phyloP scores from a whole-genome alignment of 768 basidiomycete genomes.

The Podaxis sp. region DNA sequence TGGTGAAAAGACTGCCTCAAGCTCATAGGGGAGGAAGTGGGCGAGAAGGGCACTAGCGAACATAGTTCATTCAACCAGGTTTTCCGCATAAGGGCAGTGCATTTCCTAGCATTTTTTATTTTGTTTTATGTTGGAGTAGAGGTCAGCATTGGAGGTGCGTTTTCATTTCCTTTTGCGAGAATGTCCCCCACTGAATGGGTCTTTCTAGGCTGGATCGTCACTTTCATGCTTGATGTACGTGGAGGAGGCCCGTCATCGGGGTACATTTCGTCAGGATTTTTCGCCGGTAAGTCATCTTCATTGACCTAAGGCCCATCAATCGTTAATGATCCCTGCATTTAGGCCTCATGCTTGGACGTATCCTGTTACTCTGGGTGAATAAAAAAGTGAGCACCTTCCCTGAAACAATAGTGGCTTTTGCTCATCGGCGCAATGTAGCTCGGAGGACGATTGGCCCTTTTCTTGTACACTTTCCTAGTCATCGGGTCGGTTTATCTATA shows the following conservation, averaged over 20 bases:
- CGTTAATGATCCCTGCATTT: neutral
- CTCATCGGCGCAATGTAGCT: constrained; percentile 31
- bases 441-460: constrained; percentile 53
- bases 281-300: constrained; percentile 40
- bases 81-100: constrained; percentile 50
- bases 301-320: too few species aligned
- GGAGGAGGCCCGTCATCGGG: constrained; percentile 38
- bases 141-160: constrained; percentile 49
- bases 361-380: constrained; percentile 56
- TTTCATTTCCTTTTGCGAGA: neutral
- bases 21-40: constrained; percentile 52
- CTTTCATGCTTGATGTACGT: constrained; percentile 43
- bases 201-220: constrained; percentile 70
- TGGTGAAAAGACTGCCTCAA: constrained; percentile 46
- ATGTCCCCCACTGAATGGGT: constrained; percentile 15
- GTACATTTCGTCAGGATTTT: constrained; percentile 56
- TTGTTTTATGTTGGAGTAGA: constrained; percentile 72
- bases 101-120: constrained; percentile 63
- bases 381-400: constrained; percentile 34
- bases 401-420: neutral
- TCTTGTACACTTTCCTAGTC: constrained; percentile 49
- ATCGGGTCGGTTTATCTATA: constrained; percentile 38
- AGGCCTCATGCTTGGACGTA: constrained; percentile 59
- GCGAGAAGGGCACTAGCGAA: constrained; percentile 31
- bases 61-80: constrained; percentile 51